Evolutionary conservation across 345 rosid genomes (phyloP), one percentile per base, ranked within the genome.

Genomic region (Schrenkiella parvula): DNA sequence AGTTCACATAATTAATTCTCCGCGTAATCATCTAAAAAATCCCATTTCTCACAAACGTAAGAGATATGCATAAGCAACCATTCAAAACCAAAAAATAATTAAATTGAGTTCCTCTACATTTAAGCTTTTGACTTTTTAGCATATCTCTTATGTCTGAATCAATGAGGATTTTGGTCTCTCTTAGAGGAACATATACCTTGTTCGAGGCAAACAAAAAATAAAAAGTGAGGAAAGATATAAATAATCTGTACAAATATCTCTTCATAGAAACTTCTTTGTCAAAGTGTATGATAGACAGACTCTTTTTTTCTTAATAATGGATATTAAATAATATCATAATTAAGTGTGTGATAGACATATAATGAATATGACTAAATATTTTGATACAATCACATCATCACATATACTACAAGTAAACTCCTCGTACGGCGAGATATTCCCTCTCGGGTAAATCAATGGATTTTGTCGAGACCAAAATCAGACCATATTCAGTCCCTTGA

Each of bases 391-490:
- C 14, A 10, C 41, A 10, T 37, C 6, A 6, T 1, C 7, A 11
- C 19, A 15, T 8, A 15, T 31, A 10, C 34, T 18, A 18, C 25
- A 32, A 55, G 62, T 57, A 35, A 35, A 21, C 7, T 22, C 12
- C 46, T 58, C 64, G 64, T 13, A 58, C 18, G 46, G 4, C 47
- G 64, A 58, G 64, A 37, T 58, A 58, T 64, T 46, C 22, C 22
- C 2, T 44, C 55, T 44, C 13, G 19, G 31, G 18, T 6, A 64
- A 47, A 32, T 47, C 19, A 22, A 8, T 25, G 22, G 50, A 39
- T 61, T 7, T 41, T 61, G 37, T 61, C 51, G 21, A 64, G 31
- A 46, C 64, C 46, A 21, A 32, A 19, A 37, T 22, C 64, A 58
- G 64, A 11, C 69, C 69, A 64, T 14, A 18, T 64, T 47, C 69